phyloP scores from a whole-genome alignment of 169 alveolate genomes.

The Cryptosporidium canis region DNA sequence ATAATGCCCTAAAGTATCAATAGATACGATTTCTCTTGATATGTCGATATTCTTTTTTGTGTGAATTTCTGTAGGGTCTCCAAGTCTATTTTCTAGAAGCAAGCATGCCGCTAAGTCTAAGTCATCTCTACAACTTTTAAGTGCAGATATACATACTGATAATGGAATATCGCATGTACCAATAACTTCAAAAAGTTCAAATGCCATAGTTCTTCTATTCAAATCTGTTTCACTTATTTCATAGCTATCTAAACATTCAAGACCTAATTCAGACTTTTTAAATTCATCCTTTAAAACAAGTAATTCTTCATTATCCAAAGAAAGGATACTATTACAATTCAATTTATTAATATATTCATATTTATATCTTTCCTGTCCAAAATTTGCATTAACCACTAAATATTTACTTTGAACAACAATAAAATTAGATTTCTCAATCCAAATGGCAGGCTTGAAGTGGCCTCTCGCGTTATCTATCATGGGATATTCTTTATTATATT shows the following conservation, averaged over 20 bases:
- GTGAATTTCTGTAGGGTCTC: no score
- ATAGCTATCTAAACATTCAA: background rate
- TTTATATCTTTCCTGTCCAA: conserved; percentile 69
- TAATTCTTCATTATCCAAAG: conserved; percentile 13
- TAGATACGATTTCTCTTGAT: no score
- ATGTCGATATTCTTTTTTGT: no score
- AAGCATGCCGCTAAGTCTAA: conserved; percentile 75
- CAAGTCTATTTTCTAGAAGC: conserved; percentile 74
- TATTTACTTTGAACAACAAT: background rate
- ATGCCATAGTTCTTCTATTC: conserved; percentile 76
- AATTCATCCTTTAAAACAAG: background rate
- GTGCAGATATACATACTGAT: conserved; percentile 70
- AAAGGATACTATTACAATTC: background rate
- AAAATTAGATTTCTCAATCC: conserved; percentile 61
- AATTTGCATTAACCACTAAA: conserved; percentile 69
- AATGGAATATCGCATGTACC: conserved; percentile 74
- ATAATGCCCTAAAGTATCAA: no score
- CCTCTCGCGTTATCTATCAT: conserved; percentile 7
- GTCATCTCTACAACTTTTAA: conserved; percentile 74
- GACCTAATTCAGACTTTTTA: background rate
- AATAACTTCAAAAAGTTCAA: conserved; percentile 74
- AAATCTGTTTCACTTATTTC: conserved; percentile 69
- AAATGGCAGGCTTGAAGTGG: conserved; percentile 64
- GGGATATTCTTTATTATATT: background rate
- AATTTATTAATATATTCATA: conserved; percentile 68